Percentiles rank a stretch among this genome's conserved stretches.
These are phyloP conservation scores for Hemisphaericaspora lyxosophila DNA, from an alignment of 1,139 yeast genomes.

Conservation along the genomic window DNA sequence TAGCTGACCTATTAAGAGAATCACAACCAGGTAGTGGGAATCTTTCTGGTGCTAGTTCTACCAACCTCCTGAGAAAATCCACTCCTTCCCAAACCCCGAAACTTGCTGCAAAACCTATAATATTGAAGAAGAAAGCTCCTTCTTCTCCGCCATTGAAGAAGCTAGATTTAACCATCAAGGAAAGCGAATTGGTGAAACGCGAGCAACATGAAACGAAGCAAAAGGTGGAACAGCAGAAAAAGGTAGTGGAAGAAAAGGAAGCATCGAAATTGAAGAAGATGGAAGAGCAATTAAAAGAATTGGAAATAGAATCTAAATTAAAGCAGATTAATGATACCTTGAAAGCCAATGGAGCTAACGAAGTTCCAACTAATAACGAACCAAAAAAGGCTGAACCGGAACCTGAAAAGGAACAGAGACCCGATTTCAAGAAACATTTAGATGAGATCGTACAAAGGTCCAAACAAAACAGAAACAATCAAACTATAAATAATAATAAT, in stretches of 20 bases:
- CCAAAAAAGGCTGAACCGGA: conserved; percentile 2
- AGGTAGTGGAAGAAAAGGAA: conserved; percentile 7
- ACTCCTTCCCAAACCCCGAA: conserved; percentile 27
- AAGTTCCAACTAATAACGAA: conserved; percentile 2
- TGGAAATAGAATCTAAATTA: conserved; percentile 7
- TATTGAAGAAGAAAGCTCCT: conserved; percentile 38
- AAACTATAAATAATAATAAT: not conserved
- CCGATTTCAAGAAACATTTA: conserved; percentile 35
- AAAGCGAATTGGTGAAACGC: conserved; percentile 10
- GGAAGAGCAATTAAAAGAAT: conserved; percentile 3
- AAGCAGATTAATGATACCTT: conserved; percentile 7
- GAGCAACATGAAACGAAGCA: not conserved
- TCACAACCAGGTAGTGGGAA: conserved; percentile 10
- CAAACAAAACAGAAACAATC: conserved; percentile 7
- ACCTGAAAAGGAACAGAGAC: conserved; percentile 20
- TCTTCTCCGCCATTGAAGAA: conserved; percentile 15
- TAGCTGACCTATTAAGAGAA: conserved; percentile 40
- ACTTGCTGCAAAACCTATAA: conserved; percentile 34
- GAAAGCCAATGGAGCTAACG: conserved; percentile 5
- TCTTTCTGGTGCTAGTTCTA: not conserved
- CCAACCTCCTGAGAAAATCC: conserved; percentile 15
- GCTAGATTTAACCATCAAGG: conserved; percentile 13
- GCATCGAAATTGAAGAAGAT: conserved; percentile 4
- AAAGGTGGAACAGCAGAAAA: conserved; percentile 7
- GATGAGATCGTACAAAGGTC: conserved; percentile 24